Conservation (phyloP, 2,329 filamentous ascomycete genomes). For the Epichloe amarillans region DNA sequence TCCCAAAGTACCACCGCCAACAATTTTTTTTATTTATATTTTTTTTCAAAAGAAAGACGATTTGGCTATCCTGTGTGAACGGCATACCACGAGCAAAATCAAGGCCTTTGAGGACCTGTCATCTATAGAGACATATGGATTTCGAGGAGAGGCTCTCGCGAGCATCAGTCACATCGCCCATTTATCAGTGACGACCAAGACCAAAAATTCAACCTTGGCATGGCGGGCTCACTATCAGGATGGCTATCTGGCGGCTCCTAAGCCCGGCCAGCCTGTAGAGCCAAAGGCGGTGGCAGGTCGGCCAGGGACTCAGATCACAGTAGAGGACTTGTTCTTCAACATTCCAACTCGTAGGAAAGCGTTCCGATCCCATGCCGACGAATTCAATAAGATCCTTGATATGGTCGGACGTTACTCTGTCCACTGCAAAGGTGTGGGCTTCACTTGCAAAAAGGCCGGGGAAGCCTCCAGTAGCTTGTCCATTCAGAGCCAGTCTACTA, state of each 20-base stretch:
- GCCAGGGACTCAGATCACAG: slow-evolving; percentile 84
- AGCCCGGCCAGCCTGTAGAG: slow-evolving; percentile 75
- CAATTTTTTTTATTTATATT: neutral
- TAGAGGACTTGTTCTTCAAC: slow-evolving; percentile 97
- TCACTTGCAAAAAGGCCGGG: slow-evolving; percentile 93
- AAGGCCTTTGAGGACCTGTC: slow-evolving; percentile 85
- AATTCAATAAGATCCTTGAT: slow-evolving; percentile 96
- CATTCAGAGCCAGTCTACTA: slow-evolving; percentile 58
- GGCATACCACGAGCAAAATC: slow-evolving; percentile 94
- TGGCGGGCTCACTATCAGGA: slow-evolving; percentile 83
- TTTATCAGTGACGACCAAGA: slow-evolving; percentile 87
- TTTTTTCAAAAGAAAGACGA: slow-evolving; percentile 59
- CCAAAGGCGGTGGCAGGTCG: slow-evolving; percentile 81
- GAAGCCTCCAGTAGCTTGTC: slow-evolving; percentile 74
- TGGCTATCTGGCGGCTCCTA: slow-evolving; percentile 67
- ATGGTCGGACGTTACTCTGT: slow-evolving; percentile 87
- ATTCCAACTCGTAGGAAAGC: slow-evolving; percentile 76
- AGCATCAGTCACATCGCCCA: slow-evolving; percentile 99
- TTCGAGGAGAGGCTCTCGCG: slow-evolving; percentile 86
- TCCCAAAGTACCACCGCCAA: neutral
- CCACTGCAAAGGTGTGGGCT: slow-evolving; percentile 81
- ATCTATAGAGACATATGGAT: slow-evolving; percentile 91
- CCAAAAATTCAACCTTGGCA: slow-evolving; percentile 72
- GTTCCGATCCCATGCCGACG: slow-evolving; percentile 83
- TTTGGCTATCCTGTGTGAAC: slow-evolving; percentile 79